Base-by-base conservation (phyloP, 495 filamentous ascomycete species). In the Talaromyces stipitatus region DNA sequence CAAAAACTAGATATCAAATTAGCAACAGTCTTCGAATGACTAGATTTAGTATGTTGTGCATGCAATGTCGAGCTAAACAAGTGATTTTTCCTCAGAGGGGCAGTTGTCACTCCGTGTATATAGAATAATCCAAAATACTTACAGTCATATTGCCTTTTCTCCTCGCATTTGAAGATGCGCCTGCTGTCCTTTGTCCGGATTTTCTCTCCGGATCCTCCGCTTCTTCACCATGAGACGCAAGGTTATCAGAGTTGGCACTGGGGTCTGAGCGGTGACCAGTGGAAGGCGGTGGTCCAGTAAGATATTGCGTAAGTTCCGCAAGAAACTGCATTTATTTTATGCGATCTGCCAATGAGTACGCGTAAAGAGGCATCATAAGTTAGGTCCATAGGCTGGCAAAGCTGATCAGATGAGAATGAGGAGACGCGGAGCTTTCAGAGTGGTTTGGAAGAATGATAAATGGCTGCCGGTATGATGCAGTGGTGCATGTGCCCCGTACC, bases 301-400 rank as follows among this genome's bases (percentile, higher is more conserved):
- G 26, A 2, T 14, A 23, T 0, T 55, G 18, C 36, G 54, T 18
- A 12, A 55, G 12, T 26, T 9, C 16, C 14, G 54, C 27, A 16
- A 55, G 22, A 16, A 55, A 1, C 33, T 45, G 54, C 54, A 55
- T 55, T 55, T 55, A 55, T 55, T 26, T 55, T n/a, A 55, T 43
- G 54, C 54, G 28, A 28, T 45, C 20, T 32, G 36, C 54, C 26
- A 33, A 16, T 29, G 33, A 16, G 23, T n/a, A 26, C 24, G 26
- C 28, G 22, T n/a, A 4, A 27, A 14, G 22, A 55, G 14, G 27
- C 54, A 55, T 55, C 3, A 46, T 55, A 4, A 11, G 18, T 26
- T 11, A 23, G 7, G 8, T 14, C 20, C 20, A 47, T 47, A 23
- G 43, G 24, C 20, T 26, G 22, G 43, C 7, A 12, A 23, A 4